Base-by-base conservation (phyloP, 257 asterid species). In the Verbena officinalis region DNA sequence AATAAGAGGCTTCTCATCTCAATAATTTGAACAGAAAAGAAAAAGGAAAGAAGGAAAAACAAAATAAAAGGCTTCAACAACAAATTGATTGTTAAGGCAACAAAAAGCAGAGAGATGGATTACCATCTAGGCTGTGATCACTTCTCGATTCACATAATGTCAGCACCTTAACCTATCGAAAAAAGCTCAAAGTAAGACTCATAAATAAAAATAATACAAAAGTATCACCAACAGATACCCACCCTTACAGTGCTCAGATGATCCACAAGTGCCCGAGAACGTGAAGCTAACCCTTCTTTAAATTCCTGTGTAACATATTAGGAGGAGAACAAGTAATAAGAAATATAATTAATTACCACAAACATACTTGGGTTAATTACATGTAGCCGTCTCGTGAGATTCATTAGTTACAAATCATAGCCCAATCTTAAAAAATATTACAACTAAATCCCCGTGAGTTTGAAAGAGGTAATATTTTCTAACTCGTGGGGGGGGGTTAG, bases 81-180 rank as follows among this genome's bases (percentile, higher is more conserved):
- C n/a, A 38, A 7, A 23, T 53, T 31, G 57, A 23, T 22, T 7
- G n/a, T 4, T 36, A 36, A 40, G 15, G 19, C 53, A 22, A 38
- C 11, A 21, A 22, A 36, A 55, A 34, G 22, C 24, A 56, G 43
- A 17, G 44, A 63, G 36, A 27, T 43, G 16, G 52, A 14, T 74
- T 82, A 92, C 98, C 98, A 19, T 75, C 81, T 56, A 45, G 64
- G 52, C 46, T 55, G 36, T 78, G 77, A 21, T 73, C 81, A 75
- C 75, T 20, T 82, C 79, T 83, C 2, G 96, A 75, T 77, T 85
- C 91, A 68, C 98, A 93, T 46, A 93, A 69, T n/a, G 96, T 93
- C 56, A 93, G 95, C 75, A 93, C 95, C 78, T 84, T 87, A 56
- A 81, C 96, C 97, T 92, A 63, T 70, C 44, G n/a, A 62, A 64